phyloP scores from a whole-genome alignment of 2,329 filamentous ascomycete genomes.

The Beauveria rudraprayagi region DNA sequence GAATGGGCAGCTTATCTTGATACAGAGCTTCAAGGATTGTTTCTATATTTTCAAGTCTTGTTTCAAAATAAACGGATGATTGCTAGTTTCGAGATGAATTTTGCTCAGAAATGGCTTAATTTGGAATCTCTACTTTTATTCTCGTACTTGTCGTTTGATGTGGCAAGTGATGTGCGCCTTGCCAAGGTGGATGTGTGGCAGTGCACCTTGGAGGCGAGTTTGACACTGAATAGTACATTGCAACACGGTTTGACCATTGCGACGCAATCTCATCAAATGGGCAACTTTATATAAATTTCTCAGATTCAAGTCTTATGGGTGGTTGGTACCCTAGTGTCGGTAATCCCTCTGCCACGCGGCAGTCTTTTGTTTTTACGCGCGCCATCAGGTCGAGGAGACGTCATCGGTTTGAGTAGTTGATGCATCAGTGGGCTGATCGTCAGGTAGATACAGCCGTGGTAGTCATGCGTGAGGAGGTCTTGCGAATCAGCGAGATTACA shows the following conservation, averaged over 20 bases:
- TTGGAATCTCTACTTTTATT: not conserved
- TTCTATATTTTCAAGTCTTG: not conserved
- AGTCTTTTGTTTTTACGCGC: not conserved
- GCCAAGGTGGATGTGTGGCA: not conserved
- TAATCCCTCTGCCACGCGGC: not conserved
- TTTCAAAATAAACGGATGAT: not conserved
- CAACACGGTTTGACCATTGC: too few relatives aligned
- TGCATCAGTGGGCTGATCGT: not conserved
- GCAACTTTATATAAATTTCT: too few relatives aligned
- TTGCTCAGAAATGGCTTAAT: not conserved
- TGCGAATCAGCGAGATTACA: too few relatives aligned
- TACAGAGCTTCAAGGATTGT: not conserved
- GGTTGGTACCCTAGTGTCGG: too few relatives aligned
- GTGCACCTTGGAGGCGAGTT: not conserved
- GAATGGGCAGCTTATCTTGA: not conserved
- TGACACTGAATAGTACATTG: not conserved
- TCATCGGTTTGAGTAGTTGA: not conserved
- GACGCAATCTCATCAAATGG: not conserved
- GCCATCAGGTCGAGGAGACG: not conserved
- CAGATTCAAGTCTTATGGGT: too few relatives aligned
- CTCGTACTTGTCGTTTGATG: not conserved
- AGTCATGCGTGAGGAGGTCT: too few relatives aligned
- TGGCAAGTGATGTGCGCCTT: not conserved
- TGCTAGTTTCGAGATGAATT: not conserved
- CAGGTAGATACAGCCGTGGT: too few relatives aligned